Conservation (phyloP, 2,329 filamentous ascomycete species). For the Epichloe baconii region DNA sequence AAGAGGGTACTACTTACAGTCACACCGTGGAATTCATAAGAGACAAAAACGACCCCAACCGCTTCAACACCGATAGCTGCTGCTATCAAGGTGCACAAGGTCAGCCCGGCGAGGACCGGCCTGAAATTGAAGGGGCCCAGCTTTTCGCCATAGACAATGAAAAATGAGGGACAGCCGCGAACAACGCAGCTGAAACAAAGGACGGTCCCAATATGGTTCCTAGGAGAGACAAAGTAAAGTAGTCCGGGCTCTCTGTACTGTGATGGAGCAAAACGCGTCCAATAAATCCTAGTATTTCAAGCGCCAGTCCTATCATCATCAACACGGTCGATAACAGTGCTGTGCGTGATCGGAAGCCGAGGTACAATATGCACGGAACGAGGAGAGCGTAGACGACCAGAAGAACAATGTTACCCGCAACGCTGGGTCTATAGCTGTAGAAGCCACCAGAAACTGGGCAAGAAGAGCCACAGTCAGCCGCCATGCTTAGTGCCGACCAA, state of each 20-base stretch:
- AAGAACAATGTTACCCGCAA: conserved; percentile 28
- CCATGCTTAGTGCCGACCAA: conserved; percentile 18
- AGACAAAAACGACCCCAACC: conserved; percentile 27
- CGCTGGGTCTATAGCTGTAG: conserved; percentile 22
- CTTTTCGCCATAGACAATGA: conserved; percentile 32
- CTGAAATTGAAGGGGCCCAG: conserved; percentile 19
- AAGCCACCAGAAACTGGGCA: conserved; percentile 25
- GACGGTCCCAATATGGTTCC: conserved; percentile 35
- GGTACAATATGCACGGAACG: conserved; percentile 22
- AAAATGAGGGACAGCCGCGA: conserved; percentile 32
- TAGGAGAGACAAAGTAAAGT: conserved; percentile 31
- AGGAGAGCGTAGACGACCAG: conserved; percentile 27
- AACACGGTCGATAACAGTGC: conserved; percentile 27
- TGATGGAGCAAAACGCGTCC: conserved; percentile 30
- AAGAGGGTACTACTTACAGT: conserved; percentile 19
- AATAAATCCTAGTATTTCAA: conserved; percentile 33
- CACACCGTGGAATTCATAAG: conserved; percentile 18
- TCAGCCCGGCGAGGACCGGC: conserved; percentile 21
- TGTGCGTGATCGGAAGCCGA: conserved; percentile 27
- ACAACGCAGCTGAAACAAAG: conserved; percentile 30
- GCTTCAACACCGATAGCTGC: conserved; percentile 25
- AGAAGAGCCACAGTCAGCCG: conserved; percentile 21
- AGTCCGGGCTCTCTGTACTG: conserved; percentile 18
- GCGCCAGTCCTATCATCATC: conserved; percentile 23
- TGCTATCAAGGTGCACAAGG: conserved; percentile 21